These are phyloP conservation scores for Eremochloa ophiuroides DNA, from an alignment of 176 grass and related monocot genomes.

Conservation along the genomic window DNA sequence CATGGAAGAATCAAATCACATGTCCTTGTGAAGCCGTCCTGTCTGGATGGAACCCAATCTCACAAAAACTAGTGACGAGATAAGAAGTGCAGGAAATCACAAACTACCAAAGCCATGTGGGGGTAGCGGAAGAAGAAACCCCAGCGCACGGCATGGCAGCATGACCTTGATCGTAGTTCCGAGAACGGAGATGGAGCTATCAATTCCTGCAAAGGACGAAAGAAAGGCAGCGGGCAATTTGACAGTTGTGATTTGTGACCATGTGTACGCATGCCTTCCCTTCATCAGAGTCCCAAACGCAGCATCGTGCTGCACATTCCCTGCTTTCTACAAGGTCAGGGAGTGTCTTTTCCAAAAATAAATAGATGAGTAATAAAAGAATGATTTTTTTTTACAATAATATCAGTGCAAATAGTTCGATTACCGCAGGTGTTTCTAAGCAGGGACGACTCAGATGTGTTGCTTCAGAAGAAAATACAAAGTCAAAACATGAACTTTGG, in stretches of 20 bases:
- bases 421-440: not conserved
- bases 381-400: not conserved
- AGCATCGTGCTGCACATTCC: not conserved
- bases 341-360: not conserved
- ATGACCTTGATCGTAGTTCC: not conserved
- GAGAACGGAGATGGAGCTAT: not conserved
- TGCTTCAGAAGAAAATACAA: not conserved
- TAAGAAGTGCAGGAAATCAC: not conserved
- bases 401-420: not conserved
- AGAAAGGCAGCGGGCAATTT: not conserved
- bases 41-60: not conserved
- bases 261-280: not conserved
- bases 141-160: not conserved
- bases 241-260: not conserved
- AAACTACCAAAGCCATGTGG: constrained; percentile 12
- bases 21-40: not conserved
- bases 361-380: not conserved
- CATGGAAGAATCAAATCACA: constrained; percentile 30
- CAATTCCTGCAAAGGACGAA: not conserved
- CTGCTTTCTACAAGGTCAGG: not conserved
- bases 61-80: not conserved
- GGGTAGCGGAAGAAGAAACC: not conserved
- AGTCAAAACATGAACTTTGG: not conserved
- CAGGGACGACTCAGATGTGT: not conserved
- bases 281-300: not conserved